Base-by-base conservation (phyloP, 2,329 filamentous ascomycete species). In the Penicillium sp. region DNA sequence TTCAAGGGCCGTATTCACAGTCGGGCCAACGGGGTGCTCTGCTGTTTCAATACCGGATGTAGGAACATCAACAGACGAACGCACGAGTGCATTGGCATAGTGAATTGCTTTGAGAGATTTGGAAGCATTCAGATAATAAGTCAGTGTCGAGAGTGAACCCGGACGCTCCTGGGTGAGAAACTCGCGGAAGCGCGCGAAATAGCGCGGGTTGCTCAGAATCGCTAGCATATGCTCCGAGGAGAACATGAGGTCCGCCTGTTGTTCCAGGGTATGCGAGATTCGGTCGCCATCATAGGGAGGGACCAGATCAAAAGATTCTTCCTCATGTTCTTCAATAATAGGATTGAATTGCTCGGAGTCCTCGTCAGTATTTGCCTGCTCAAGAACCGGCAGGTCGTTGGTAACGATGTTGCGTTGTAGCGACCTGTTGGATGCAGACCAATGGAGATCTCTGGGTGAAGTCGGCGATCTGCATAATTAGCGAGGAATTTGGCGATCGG, bases 51-150 rank as follows among this genome's bases (percentile, higher is more conserved):
- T 70, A 0, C 75, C 78, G 3, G 74, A 64, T n/a, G 85, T 75
- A 0, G 75, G 74, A 31, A 78, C 49, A 47, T 61, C 57, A 6
- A 60, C 74, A 15, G 86, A 69, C 2, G 80, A 76, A 54, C 79
- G 76, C 2, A 81, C 76, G 32, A 88, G 75, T 0, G 82, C 78
- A 62, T 88, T 87, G 17, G 84, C 78, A 60, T 88, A 88, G 22
- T 77, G 75, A 53, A 89, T 82, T 1, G 85, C 84, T 56, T 81
- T 79, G 7, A 87, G 65, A 1, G 85, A 83, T 62, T 88, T 89
- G 50, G 82, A 66, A 0, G 83, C 77, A 58, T 87, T 82, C 1
- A 88, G 73, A 56, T 88, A 88, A 68, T 88, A 87, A n/a, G 82
- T 77, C 19, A 89, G 67, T 7, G 85, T 68, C 0, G 83, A 78